These are phyloP conservation scores for Corynespora cassiicola DNA, from an alignment of 2,329 filamentous ascomycete species.

Conservation along the genomic window DNA sequence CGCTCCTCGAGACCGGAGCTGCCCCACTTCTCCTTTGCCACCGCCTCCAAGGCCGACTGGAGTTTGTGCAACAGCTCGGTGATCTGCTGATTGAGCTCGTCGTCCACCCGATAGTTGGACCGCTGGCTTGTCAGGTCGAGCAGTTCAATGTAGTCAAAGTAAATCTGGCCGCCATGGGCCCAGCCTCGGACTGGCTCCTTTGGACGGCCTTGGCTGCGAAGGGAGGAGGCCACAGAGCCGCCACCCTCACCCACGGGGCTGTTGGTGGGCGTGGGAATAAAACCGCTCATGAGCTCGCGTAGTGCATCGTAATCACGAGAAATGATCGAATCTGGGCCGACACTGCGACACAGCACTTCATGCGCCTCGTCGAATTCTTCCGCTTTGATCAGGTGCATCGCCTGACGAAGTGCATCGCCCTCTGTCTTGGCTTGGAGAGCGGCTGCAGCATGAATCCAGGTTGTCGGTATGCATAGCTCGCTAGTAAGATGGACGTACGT, in stretches of 20 bases:
- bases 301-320: conserved; percentile 79
- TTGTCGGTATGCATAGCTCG: conserved; percentile 72
- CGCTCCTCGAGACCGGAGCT: conserved; percentile 58
- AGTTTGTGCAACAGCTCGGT: conserved; percentile 38
- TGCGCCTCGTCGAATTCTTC: conserved; percentile 82
- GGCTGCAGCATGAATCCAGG: conserved; percentile 88
- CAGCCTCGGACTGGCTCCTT: conserved; percentile 68
- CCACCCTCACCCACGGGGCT: conserved; percentile 17
- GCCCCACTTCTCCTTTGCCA: conserved; percentile 48
- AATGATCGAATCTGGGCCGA: conserved; percentile 83
- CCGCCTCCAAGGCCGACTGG: conserved; percentile 42
- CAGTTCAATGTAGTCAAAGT: conserved; percentile 67
- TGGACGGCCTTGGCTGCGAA: conserved; percentile 9
- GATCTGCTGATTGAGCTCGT: conserved; percentile 39
- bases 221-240: conserved; percentile 15
- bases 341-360: conserved; percentile 77
- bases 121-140: conserved; percentile 45
- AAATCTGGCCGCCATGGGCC: conserved; percentile 81
- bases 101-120: conserved; percentile 35
- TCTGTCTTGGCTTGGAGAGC: conserved; percentile 81
- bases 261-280: conserved; percentile 60
- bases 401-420: conserved; percentile 65
- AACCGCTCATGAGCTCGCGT: conserved; percentile 72
- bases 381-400: conserved; percentile 77
- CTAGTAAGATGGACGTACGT: conserved; percentile 67